Conservation (phyloP, 768 basidiomycete species). For the Tephrocybe sp. region DNA sequence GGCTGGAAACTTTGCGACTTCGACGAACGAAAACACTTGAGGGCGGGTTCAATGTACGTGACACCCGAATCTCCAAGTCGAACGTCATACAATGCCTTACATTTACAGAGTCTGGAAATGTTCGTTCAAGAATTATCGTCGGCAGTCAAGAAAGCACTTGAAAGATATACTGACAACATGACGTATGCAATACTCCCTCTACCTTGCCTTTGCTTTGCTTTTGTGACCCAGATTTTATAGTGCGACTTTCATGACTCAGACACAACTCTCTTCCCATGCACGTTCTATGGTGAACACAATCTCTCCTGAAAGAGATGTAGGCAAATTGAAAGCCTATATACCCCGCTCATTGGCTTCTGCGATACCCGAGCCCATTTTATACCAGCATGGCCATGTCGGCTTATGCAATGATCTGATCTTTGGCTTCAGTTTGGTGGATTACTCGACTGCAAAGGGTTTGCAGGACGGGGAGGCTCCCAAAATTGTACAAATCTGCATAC, state of each 20-base stretch:
- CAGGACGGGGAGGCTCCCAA: slow-evolving; percentile 76
- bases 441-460: slow-evolving; percentile 78
- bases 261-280: slow-evolving; percentile 69
- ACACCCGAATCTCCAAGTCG: slow-evolving; percentile 22
- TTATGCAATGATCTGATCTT: slow-evolving; percentile 89
- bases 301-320: slow-evolving; percentile 68
- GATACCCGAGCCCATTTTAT: slow-evolving; percentile 71
- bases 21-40: slow-evolving; percentile 81
- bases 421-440: slow-evolving; percentile 85
- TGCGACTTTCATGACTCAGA: slow-evolving; percentile 75
- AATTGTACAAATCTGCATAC: slow-evolving; percentile 77
- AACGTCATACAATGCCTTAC: too few relatives aligned
- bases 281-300: slow-evolving; percentile 63
- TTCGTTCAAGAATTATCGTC: slow-evolving; percentile 75
- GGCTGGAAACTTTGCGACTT: slow-evolving; percentile 88
- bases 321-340: slow-evolving; percentile 53
- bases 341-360: slow-evolving; percentile 63
- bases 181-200: slow-evolving; percentile 42
- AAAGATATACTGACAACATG: slow-evolving; percentile 80
- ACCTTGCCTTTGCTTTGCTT: neutral
- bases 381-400: slow-evolving; percentile 79
- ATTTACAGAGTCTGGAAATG: slow-evolving; percentile 69
- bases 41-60: slow-evolving; percentile 69
- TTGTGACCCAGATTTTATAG: slow-evolving; percentile 36
- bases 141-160: slow-evolving; percentile 61